These are phyloP conservation scores for Ascocoryne sarcoides DNA, from an alignment of 2,329 filamentous ascomycete species.

Conservation along the genomic window DNA sequence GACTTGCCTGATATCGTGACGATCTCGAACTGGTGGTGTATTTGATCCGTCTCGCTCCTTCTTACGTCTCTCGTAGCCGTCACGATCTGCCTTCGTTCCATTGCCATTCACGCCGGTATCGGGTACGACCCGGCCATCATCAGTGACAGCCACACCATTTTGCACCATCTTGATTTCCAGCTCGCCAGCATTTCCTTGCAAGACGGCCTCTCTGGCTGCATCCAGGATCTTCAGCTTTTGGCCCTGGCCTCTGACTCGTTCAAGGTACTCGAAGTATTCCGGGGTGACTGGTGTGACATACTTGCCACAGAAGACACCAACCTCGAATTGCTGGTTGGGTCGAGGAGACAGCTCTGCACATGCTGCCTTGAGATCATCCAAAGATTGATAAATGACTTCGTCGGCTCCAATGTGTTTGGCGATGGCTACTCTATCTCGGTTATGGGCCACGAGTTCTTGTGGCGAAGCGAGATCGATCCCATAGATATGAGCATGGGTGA, in stretches of 20 bases:
- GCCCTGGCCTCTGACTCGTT: slow-evolving; percentile 61
- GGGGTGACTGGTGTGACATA: slow-evolving; percentile 75
- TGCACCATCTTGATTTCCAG: slow-evolving; percentile 53
- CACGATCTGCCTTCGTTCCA: slow-evolving; percentile 13
- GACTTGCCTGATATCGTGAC: slow-evolving; percentile 28
- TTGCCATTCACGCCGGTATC: slow-evolving; percentile 4
- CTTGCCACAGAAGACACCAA: slow-evolving; percentile 83
- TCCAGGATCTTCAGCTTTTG: slow-evolving; percentile 59
- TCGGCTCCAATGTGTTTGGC: slow-evolving; percentile 64
- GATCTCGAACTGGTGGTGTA: slow-evolving; percentile 27
- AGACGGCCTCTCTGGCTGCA: slow-evolving; percentile 53
- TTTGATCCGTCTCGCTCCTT: slow-evolving; percentile 22
- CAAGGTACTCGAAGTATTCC: slow-evolving; percentile 75
- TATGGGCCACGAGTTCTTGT: slow-evolving; percentile 61
- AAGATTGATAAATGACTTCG: slow-evolving; percentile 66
- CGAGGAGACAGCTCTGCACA: slow-evolving; percentile 64
- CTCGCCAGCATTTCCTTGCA: slow-evolving; percentile 52
- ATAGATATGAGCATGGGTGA: slow-evolving; percentile 82
- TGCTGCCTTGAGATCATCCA: slow-evolving; percentile 71
- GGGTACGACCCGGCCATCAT: slow-evolving; percentile 47
- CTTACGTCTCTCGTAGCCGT: slow-evolving; percentile 19
- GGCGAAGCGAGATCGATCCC: slow-evolving; percentile 68
- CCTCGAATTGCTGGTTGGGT: slow-evolving; percentile 63
- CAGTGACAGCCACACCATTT: slow-evolving; percentile 50
- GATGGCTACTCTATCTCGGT: slow-evolving; percentile 51